phyloP scores from a whole-genome alignment of 176 grass and related monocot species.

The Lolium perenne region DNA sequence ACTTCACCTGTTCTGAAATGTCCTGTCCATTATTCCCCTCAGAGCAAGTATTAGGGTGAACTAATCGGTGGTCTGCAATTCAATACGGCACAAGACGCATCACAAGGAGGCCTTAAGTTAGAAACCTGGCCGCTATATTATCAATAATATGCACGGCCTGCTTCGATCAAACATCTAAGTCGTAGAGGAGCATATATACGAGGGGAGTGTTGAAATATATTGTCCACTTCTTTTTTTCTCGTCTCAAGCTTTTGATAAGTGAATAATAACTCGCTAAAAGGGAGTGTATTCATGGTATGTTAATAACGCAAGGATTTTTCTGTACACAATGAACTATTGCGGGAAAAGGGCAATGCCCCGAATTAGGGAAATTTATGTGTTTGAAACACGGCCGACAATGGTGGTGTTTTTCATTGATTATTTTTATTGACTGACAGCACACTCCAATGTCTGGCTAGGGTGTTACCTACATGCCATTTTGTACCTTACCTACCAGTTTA shows the following conservation, averaged over 20 bases:
- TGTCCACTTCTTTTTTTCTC: not conserved
- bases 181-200: not conserved
- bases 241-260: too few relatives aligned
- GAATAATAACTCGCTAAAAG: not conserved
- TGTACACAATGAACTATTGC: not conserved
- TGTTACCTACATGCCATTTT: constrained; percentile 26
- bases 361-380: not conserved
- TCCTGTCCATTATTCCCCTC: not conserved
- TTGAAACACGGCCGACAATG: not conserved
- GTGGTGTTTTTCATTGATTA: not conserved
- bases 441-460: not conserved
- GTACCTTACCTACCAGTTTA: constrained; percentile 12
- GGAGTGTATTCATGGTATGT: not conserved
- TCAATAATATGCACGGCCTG: not conserved
- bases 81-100: too few relatives aligned
- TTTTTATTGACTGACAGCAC: not conserved
- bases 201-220: not conserved
- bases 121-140: too few relatives aligned
- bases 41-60: too few relatives aligned
- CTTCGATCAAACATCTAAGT: not conserved
- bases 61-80: too few relatives aligned
- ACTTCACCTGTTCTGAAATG: not conserved
- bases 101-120: too few relatives aligned
- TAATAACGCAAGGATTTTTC: not conserved
- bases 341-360: too few relatives aligned